These are phyloP conservation scores for Globisporangium abappressorium DNA, from an alignment of 352 stramenopile species.

Conservation along the genomic window DNA sequence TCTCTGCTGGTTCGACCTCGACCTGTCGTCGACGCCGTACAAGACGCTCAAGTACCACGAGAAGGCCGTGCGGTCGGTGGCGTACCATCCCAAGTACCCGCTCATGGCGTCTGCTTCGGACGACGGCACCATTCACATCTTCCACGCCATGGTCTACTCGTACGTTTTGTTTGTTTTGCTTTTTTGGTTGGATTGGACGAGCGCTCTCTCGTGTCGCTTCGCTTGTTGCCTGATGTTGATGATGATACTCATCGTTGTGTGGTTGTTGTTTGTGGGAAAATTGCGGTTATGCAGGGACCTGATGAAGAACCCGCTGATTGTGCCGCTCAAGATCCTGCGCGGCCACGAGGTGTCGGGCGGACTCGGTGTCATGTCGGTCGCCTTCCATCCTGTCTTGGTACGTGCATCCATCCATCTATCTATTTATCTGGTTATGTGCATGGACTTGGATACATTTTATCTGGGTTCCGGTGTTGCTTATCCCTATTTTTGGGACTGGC, in stretches of 20 bases:
- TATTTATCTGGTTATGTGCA: neutral
- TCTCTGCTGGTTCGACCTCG: constrained; percentile 99
- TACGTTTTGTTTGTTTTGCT: constrained; percentile 40
- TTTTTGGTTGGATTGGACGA: constrained; percentile 5
- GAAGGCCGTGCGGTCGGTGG: constrained; percentile 93
- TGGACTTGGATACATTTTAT: neutral
- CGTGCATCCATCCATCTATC: constrained; percentile 13
- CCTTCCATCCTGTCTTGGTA: constrained; percentile 98
- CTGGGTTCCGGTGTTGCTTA: neutral
- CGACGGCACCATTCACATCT: constrained; percentile 99
- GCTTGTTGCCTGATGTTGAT: neutral
- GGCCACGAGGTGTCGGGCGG: constrained; percentile 92
- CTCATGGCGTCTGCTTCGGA: constrained; percentile 99
- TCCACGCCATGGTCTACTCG: constrained; percentile 99
- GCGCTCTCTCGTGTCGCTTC: constrained; percentile 5
- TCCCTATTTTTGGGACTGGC: neutral
- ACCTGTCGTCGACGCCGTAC: constrained; percentile 96
- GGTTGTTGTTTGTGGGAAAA: neutral
- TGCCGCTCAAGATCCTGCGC: constrained; percentile 98
- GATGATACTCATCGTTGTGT: neutral
- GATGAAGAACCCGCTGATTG: constrained; percentile 98
- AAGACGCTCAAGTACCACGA: constrained; percentile 99
- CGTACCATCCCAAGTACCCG: constrained; percentile 95
- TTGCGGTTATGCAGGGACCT: constrained; percentile 80
- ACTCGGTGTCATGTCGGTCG: constrained; percentile 93